phyloP scores from a whole-genome alignment of 805 yeast genomes.

The Starmerella vaccinii region DNA sequence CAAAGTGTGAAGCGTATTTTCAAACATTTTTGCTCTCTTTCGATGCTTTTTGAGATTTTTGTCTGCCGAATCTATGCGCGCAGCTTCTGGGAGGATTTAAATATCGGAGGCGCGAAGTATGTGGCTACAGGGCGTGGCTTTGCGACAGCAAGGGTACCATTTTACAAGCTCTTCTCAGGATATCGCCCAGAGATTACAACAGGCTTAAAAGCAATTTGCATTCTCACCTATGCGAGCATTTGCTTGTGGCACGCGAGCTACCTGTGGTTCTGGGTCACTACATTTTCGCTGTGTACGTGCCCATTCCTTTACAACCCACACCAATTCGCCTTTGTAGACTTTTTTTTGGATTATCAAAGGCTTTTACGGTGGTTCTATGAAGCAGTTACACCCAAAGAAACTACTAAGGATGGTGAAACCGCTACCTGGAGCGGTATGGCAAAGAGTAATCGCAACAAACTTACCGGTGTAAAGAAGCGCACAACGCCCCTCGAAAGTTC shows the following conservation, averaged over 20 bases:
- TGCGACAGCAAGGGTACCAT: conserved; percentile 63
- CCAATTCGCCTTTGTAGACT: conserved; percentile 82
- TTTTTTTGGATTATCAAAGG: conserved; percentile 79
- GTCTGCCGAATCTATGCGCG: conserved; percentile 68
- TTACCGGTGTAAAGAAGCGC: conserved; percentile 69
- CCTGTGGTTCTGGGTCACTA: conserved; percentile 89
- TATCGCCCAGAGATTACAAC: conserved; percentile 49
- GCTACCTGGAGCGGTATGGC: not conserved
- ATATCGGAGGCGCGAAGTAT: conserved; percentile 72
- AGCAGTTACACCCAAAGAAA: conserved; percentile 25
- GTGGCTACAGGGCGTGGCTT: conserved; percentile 77
- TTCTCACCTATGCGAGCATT: conserved; percentile 48
- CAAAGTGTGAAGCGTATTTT: conserved; percentile 52
- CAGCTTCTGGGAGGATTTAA: conserved; percentile 54
- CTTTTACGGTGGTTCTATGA: conserved; percentile 58
- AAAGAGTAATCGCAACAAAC: conserved; percentile 51
- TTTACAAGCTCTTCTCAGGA: conserved; percentile 53
- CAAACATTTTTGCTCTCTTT: conserved; percentile 58
- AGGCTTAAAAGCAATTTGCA: conserved; percentile 43
- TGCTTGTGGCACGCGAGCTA: conserved; percentile 73
- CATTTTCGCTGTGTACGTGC: conserved; percentile 69
- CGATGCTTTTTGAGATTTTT: conserved; percentile 72
- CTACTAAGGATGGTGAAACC: not conserved
- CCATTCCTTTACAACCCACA: conserved; percentile 91
- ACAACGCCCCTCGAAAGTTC: conserved; percentile 37